Base-by-base conservation (phyloP, 2,329 filamentous ascomycete genomes). In the Hypoxylon sp. region DNA sequence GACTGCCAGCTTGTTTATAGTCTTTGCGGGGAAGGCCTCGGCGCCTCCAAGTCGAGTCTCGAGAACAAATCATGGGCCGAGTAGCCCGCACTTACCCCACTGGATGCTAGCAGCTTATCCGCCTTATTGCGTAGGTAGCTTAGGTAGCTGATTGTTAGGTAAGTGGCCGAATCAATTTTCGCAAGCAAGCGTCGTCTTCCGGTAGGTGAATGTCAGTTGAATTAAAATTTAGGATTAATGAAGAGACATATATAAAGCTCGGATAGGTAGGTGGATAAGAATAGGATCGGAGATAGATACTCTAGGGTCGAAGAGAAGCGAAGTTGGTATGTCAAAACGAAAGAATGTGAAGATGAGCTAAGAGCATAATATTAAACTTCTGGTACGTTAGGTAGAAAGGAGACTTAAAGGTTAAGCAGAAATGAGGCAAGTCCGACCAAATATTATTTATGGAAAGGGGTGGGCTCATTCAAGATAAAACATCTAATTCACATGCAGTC, bases 121-220 rank as follows among this genome's bases (percentile, higher is more conserved):
- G 63, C 66, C 66, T 63, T 69, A 69, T 68, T 65, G 63, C 55
- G 57, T 59, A 64, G 30, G 14, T 55, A 12, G 39, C 52, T 25
- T 56, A 16, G 19, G 39, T 54, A 29, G 54, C 32, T 51, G 32
- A 23, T 23, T n/a, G n/a, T 3, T 27, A 27, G 25, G 19, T 3
- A 29, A 19, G 23, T 53, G 34, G 41, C 45, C 30, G 39, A 46
- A 21, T 50, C 32, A 25, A 23, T 23, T 59, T 25, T 8, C 3
- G 16, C n/a, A 19, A 21, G 37, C 16, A 6, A 16, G 37, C 5
- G 37, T 41, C 6, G 34, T 39, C 4, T 39, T 39, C 12, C 34
- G 8, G 32, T 34, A 51, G 19, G 16, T 29, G 14, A 39, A 43
- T 29, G 45, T 9, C 11, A 53, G 14, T 47, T 54, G 25, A 21